Base-by-base conservation (phyloP, 306 rosid genomes). In the Rosa lucieae region DNA sequence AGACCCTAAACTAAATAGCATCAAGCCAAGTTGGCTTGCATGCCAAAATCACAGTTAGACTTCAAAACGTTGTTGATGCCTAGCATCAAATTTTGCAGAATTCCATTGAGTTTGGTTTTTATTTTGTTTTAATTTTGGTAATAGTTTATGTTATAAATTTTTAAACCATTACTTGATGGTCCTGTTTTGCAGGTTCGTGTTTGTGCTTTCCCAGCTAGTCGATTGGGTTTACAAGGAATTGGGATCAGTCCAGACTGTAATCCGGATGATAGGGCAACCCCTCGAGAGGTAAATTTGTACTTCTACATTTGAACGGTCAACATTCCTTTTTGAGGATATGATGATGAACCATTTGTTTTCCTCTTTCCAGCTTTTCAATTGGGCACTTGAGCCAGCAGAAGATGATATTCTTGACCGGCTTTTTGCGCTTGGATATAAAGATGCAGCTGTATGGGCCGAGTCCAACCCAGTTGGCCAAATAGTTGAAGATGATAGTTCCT, bases 371-470 rank as follows among this genome's bases (percentile, higher is more conserved):
- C 90, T 89, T 70, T 89, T 86, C 78, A 89, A 81, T 63, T 86
- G 92, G 92, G 92, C 92, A 63, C 90, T 92, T 37, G 95, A 91
- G 86, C 97, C 99, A 70, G 99, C 94, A 35, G 96, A 91, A 78
- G 97, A 92, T 82, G 70, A 73, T 79, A 59, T 87, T 78, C 97
- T 95, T 65, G 99, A 92, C 74, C 78, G 73, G 59, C 92, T 95
- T 69, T 95, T 95, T 78, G 91, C 88, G 86, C 80, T 92, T 71
- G 99, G 99, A 56, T 91, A 89, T 84, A 77, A 85, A 66, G 99
- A 95, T 79, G 99, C 97, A 40, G 90, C 89, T 70, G 94, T 85
- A 32, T 95, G 99, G 99, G 95, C 92, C 39, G 77, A 44, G 82
- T 92, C 91, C 69, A 91, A 95, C 81, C 97, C 99, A 3, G 88